Base-by-base conservation (phyloP, 108 stramenopile species). In the Epipyxis sp. region DNA sequence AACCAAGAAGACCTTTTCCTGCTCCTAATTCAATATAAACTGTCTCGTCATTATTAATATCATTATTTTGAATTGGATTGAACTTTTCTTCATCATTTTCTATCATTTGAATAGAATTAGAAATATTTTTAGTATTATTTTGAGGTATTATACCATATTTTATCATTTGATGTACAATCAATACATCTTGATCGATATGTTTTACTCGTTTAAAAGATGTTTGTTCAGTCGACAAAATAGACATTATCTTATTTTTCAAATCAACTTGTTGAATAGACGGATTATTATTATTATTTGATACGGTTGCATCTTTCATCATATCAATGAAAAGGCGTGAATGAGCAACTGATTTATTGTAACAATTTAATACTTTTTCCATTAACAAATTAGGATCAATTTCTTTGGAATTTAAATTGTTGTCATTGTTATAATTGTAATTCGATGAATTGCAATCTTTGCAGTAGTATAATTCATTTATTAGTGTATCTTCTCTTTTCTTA, bases 11-110 rank as follows among this genome's bases (percentile, higher is more conserved):
- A 6, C 71, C 71, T 37, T 74, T 74, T 32, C 71, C 71, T 29
- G 71, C 71, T 10, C 71, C 71, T 10, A 74, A 74, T 42, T 74
- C 71, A 27, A 74, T 27, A 57, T 6, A 74, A 29, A 65, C 25
- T 13, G 6, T 13, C n/a, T n/a, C n/a, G n/a, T n/a, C n/a, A n/a
- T n/a, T n/a, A n/a, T n/a, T n/a, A n/a, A n/a, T n/a, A 25, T 57
- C 54, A 25, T 25, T 16, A 25, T 57, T 57, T 25, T 57, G 16
- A 25, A 57, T 25, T 6, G 27, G 61, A 29, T 32, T 16, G 10
- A 65, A 32, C 20, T 32, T 32, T 37, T 29, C 13, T 35, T 29
- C 10, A 13, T 50, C 46, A 13, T 50, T 6, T 20, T 50, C 46
- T n/a, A n/a, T n/a, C n/a, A n/a, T n/a, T 50, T 50, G 46, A 13